Evolutionary conservation across 768 basidiomycete genomes (phyloP).

Genomic region (Calocybe indica): DNA sequence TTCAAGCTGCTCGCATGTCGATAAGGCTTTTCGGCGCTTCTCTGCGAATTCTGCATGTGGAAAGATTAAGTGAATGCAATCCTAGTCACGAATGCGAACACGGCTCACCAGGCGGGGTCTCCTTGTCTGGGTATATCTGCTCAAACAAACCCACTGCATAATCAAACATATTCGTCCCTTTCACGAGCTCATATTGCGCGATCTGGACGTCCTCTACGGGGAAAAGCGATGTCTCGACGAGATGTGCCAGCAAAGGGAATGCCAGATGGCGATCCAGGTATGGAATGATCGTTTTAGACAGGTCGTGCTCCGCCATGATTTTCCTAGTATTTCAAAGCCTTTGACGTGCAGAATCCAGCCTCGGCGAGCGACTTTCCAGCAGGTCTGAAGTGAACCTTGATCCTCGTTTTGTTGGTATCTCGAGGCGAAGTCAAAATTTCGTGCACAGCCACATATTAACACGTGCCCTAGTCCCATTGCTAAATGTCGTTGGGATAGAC

Average conservation of each 20-base stretch:
- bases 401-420: too few relatives aligned
- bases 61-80: neutral
- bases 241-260: conserved; percentile 88
- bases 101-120: conserved; percentile 59
- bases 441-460: too few relatives aligned
- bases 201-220: conserved; percentile 72
- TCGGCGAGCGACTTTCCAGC: neutral
- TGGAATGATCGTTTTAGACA: conserved; percentile 85
- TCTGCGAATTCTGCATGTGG: conserved; percentile 64
- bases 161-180: conserved; percentile 97
- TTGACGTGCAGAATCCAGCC: neutral
- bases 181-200: conserved; percentile 97
- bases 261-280: conserved; percentile 94
- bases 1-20: conserved; percentile 77
- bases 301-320: conserved; percentile 81
- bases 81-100: neutral
- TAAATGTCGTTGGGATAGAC: too few relatives aligned
- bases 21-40: conserved; percentile 78
- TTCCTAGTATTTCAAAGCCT: neutral
- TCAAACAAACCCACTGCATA: conserved; percentile 80
- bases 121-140: conserved; percentile 68
- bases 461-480: too few relatives aligned
- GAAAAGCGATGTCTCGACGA: conserved; percentile 71
- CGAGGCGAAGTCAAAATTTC: too few relatives aligned
- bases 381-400: too few relatives aligned